Conservation (phyloP, 2,329 filamentous ascomycete species). For the Hawksworthiomyces lignivorus region DNA sequence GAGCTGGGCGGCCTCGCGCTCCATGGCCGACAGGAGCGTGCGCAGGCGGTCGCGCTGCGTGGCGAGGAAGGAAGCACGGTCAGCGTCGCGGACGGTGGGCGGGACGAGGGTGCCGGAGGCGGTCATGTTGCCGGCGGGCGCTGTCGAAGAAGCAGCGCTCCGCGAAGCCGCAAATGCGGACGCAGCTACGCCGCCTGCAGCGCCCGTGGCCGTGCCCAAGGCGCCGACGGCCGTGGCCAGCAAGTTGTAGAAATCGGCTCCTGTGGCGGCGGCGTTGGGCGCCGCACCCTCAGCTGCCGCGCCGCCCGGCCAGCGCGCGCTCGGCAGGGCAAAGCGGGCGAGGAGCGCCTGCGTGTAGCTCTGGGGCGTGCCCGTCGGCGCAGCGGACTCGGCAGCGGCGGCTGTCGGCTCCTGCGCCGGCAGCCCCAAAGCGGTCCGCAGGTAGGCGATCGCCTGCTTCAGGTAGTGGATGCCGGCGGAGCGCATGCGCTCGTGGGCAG, state of each 20-base stretch:
- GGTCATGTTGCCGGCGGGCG: constrained; percentile 26
- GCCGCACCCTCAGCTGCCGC: constrained; percentile 8
- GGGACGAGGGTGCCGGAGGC: constrained; percentile 60
- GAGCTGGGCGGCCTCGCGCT: constrained; percentile 65
- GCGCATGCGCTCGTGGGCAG: constrained; percentile 70
- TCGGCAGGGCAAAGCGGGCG: constrained; percentile 76
- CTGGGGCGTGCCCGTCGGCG: constrained; percentile 28
- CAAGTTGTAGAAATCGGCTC: constrained; percentile 65
- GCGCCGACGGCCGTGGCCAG: constrained; percentile 67
- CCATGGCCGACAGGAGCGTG: constrained; percentile 67
- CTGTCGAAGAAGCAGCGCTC: no score
- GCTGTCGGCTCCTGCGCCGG: constrained; percentile 32
- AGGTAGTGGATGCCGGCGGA: constrained; percentile 69
- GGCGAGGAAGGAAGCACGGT: constrained; percentile 68
- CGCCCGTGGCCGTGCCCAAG: constrained; percentile 31
- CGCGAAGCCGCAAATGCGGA: constrained; percentile 24
- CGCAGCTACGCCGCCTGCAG: constrained; percentile 22
- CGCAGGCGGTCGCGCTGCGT: constrained; percentile 72
- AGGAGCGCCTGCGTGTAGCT: constrained; percentile 76
- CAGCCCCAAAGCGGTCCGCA: constrained; percentile 72
- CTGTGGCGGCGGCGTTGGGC: constrained; percentile 1
- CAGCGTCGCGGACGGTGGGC: constrained; percentile 53
- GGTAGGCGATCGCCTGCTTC: constrained; percentile 59
- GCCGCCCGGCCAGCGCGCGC: constrained; percentile 47
- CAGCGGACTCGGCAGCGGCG: constrained; percentile 23